Evolutionary conservation across 352 stramenopile genomes (phyloP).

Genomic region (Phytopythium kandeliae): DNA sequence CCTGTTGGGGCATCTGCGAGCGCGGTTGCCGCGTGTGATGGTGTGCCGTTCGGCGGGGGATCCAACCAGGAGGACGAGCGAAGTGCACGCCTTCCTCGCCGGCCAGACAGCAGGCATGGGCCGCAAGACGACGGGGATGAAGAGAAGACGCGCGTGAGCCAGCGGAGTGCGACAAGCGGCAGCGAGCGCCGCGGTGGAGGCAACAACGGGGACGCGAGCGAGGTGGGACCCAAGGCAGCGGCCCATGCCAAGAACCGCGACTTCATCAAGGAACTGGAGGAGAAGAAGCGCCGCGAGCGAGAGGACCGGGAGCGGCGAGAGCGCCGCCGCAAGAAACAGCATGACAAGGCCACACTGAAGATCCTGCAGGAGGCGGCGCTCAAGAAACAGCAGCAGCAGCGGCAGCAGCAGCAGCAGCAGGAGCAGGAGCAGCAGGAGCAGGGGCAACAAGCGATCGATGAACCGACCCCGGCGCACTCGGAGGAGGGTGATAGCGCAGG

Average conservation of each 20-base stretch:
- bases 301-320: conserved; percentile 39
- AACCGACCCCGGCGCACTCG: conserved; percentile 1
- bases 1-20: conserved; percentile 4
- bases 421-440: too few relatives aligned
- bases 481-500: conserved; percentile 15
- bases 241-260: conserved; percentile 50
- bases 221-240: conserved; percentile 10
- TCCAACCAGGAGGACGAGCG: conserved; percentile 44
- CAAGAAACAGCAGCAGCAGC: conserved; percentile 25
- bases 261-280: conserved; percentile 66
- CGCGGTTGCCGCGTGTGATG: background rate
- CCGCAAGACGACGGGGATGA: conserved; percentile 9
- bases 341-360: conserved; percentile 51
- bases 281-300: conserved; percentile 65
- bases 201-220: conserved; percentile 11
- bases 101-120: conserved; percentile 1
- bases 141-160: conserved; percentile 15
- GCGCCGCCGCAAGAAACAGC: conserved; percentile 45
- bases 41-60: background rate
- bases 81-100: background rate
- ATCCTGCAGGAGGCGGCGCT: conserved; percentile 40
- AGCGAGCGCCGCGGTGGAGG: conserved; percentile 5
- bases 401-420: too few relatives aligned
- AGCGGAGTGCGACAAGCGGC: conserved; percentile 5
- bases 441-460: conserved; percentile 1